A percentile compares a stretch with the other conserved stretches of the same genome.
phyloP scores from a whole-genome alignment of 169 alveolate genomes.

The Toxoplasma gondii region DNA sequence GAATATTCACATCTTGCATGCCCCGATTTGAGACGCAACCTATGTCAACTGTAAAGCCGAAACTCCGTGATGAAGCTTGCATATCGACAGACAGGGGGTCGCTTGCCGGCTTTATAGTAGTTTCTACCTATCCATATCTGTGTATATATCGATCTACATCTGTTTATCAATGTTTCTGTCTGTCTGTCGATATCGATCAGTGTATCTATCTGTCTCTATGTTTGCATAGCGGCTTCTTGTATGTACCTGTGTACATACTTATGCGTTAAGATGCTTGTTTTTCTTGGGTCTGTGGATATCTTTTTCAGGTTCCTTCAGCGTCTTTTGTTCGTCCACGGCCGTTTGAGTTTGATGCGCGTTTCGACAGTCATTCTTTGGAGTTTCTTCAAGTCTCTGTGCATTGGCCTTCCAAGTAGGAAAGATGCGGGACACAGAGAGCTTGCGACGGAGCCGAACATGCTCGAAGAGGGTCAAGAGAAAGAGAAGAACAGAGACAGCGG shows the following conservation, averaged over 20 bases:
- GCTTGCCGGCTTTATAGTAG: too few relatives aligned
- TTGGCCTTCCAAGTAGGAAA: constrained; percentile 86
- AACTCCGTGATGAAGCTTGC: not conserved
- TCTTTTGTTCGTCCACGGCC: constrained; percentile 88
- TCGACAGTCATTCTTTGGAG: constrained; percentile 95
- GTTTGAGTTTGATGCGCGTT: constrained; percentile 91
- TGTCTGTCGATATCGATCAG: too few relatives aligned
- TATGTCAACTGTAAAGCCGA: constrained; percentile 76
- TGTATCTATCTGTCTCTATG: too few relatives aligned
- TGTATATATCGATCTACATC: not conserved
- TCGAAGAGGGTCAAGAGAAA: not conserved
- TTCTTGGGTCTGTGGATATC: not conserved
- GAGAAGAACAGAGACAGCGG: not conserved
- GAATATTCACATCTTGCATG: not conserved
- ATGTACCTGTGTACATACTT: not conserved
- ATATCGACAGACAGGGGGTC: not conserved
- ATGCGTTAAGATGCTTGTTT: not conserved
- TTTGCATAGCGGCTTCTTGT: too few relatives aligned
- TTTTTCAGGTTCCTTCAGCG: constrained; percentile 84
- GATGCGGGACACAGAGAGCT: not conserved
- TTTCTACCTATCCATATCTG: not conserved
- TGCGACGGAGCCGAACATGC: not conserved
- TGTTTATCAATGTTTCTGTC: too few relatives aligned
- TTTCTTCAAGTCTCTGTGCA: constrained; percentile 96
- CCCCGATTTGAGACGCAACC: constrained; percentile 47